These are phyloP conservation scores for Iberis amara DNA, from an alignment of 441 rosid species.

Conservation along the genomic window DNA sequence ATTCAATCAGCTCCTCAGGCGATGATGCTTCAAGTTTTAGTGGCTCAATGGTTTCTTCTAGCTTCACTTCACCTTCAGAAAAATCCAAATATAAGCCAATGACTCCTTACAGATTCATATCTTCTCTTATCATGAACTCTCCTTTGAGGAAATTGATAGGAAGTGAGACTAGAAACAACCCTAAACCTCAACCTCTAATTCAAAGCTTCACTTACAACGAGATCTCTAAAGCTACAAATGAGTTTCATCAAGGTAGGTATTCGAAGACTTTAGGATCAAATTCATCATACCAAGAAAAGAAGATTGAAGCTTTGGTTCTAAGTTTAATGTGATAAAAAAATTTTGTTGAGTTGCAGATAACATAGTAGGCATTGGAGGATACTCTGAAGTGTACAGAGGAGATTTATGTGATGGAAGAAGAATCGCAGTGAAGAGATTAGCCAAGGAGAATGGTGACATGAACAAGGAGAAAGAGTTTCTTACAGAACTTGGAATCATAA, in stretches of 20 bases:
- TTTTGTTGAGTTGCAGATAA: slow-evolving; percentile 40
- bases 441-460: slow-evolving; percentile 67
- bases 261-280: neutral
- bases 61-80: slow-evolving; percentile 32
- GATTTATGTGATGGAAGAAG: slow-evolving; percentile 58
- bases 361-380: slow-evolving; percentile 77
- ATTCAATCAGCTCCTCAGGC: slow-evolving; percentile 46
- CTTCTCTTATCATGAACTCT: slow-evolving; percentile 46
- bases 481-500: slow-evolving; percentile 69
- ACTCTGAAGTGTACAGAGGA: slow-evolving; percentile 88
- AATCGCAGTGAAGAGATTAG: slow-evolving; percentile 77
- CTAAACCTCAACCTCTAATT: slow-evolving; percentile 46
- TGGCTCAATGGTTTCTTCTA: slow-evolving; percentile 45
- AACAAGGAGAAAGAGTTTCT: slow-evolving; percentile 83
- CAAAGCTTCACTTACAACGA: slow-evolving; percentile 67
- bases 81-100: slow-evolving; percentile 34
- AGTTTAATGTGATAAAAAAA: neutral
- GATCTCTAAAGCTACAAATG: slow-evolving; percentile 63
- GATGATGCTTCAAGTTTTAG: slow-evolving; percentile 48
- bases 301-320: slow-evolving; percentile 1
- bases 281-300: neutral
- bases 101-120: slow-evolving; percentile 46
- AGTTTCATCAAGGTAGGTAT: slow-evolving; percentile 56
- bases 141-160: slow-evolving; percentile 46
- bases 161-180: slow-evolving; percentile 30